Base-by-base conservation (phyloP, 2,329 filamentous ascomycete species). In the Phyllosticta citriasiana region DNA sequence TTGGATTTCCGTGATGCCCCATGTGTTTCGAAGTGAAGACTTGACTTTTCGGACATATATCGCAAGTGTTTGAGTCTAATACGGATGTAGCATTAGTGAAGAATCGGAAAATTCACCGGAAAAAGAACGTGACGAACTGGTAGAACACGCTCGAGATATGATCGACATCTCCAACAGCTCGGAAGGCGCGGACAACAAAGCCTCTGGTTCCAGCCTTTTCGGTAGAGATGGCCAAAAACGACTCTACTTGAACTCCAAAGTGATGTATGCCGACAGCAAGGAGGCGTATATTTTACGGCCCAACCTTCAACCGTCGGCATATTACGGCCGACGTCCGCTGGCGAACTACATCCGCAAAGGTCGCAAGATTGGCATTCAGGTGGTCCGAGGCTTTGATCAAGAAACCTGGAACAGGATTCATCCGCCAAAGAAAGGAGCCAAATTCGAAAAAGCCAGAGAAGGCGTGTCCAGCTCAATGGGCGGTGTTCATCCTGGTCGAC, bases 371-470 rank as follows among this genome's bases (percentile, higher is more conserved):
- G 94, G 94, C 0, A 84, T 96, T 14, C 86, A 88, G 3, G 88
- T 97, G n/a, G 82, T 95, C 16, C 85, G 94, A 62, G 94, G 94
- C 0, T 99, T 99, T 68, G 86, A 95, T 71, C 83, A 88, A 65
- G 79, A 81, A 35, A 76, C 79, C 1, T 99, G 93, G 92, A 83
- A 89, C 64, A 86, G 82, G 59, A 72, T 91, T 10, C 84, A 96
- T 70, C 82, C 84, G 14, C 74, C 67, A 4, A 79, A 78, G 63
- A 74, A 70, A 47, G 68, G 74, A 57, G 30, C 76, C 65, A 73
- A 71, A 30, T 69, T 72, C 16, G 70, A 70, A 35, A 75, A 76
- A 63, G 78, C 78, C 2, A 70, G 73, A 10, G 74, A 76, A 55
- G 78, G 78, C 9, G 75, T 77, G 1, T 78, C 76, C 3, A 70